Evolutionary conservation across 345 rosid genomes (phyloP).

Genomic region (Dipteronia sinensis): DNA sequence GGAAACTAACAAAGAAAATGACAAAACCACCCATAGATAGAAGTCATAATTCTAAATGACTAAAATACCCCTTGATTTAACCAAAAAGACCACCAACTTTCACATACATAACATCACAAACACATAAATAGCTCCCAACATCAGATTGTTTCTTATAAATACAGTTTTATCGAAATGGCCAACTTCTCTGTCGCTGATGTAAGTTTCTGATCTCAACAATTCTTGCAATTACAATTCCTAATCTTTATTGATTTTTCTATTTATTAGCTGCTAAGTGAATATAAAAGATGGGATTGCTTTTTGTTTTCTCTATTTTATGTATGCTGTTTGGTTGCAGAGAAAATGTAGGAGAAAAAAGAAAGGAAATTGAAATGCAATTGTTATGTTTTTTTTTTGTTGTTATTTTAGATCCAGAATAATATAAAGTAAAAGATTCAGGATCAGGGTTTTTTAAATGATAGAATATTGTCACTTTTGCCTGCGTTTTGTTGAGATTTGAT

Average conservation of each 20-base stretch:
- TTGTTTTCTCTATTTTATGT: neutral
- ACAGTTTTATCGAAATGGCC: conserved; percentile 28
- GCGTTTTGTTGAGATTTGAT: neutral
- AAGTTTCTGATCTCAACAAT: conserved; percentile 16
- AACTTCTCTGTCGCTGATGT: conserved; percentile 29
- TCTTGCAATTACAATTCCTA: neutral
- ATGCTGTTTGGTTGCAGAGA: neutral
- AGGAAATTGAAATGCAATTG: neutral
- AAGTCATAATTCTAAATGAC: conserved; percentile 1
- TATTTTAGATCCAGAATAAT: neutral
- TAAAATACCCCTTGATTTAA: neutral
- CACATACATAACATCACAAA: neutral
- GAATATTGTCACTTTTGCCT: neutral
- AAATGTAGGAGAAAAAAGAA: neutral
- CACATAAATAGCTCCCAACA: neutral
- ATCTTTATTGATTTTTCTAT: neutral
- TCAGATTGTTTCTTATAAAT: neutral
- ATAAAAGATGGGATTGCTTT: neutral
- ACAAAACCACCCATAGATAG: too few relatives aligned
- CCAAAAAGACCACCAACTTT: neutral
- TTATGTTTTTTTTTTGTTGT: neutral
- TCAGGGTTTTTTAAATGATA: neutral
- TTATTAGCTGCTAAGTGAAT: neutral
- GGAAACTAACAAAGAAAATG: neutral
- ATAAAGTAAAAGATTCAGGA: neutral